Percentiles rank a stretch among this genome's conserved stretches.
phyloP scores from a whole-genome alignment of 2,329 filamentous ascomycete genomes.

The Claviceps arundinis region DNA sequence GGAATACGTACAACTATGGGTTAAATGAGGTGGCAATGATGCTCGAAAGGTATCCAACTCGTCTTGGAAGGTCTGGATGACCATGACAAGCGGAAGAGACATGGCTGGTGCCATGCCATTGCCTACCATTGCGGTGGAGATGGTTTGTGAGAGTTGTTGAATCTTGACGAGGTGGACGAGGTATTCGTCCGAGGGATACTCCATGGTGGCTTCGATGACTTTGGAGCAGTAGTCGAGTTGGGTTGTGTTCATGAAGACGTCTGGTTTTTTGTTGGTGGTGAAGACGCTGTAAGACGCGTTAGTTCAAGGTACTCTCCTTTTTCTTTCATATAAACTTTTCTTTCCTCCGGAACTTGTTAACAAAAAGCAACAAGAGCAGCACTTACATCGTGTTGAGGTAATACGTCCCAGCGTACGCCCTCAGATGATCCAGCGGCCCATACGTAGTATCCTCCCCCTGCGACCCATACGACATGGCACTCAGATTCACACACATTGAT shows the following conservation, averaged over 20 bases:
- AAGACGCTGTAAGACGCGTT: slow-evolving; percentile 20
- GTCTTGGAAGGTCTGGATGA: slow-evolving; percentile 30
- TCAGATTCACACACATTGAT: slow-evolving; percentile 30
- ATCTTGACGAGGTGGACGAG: slow-evolving; percentile 32
- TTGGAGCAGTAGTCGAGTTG: slow-evolving; percentile 30
- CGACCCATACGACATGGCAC: slow-evolving; percentile 14
- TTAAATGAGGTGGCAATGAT: slow-evolving; percentile 22
- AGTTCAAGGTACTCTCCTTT: not conserved
- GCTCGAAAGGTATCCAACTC: slow-evolving; percentile 27
- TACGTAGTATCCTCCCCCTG: slow-evolving; percentile 16
- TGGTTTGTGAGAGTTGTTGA: slow-evolving; percentile 35
- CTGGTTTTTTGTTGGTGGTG: slow-evolving; percentile 32
- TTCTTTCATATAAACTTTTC: too few relatives aligned
- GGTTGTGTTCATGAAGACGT: slow-evolving; percentile 33
- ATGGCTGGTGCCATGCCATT: slow-evolving; percentile 17
- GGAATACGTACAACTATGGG: slow-evolving; percentile 19
- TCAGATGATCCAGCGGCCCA: slow-evolving; percentile 27
- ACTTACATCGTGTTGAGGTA: slow-evolving; percentile 36
- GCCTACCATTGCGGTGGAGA: slow-evolving; percentile 26
- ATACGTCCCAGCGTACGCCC: slow-evolving; percentile 35
- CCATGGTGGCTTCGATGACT: slow-evolving; percentile 27
- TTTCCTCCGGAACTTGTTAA: too few relatives aligned
- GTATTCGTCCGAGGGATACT: slow-evolving; percentile 30
- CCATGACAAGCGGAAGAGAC: slow-evolving; percentile 26
- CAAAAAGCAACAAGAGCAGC: not conserved